These are phyloP conservation scores for Tephrocybe sp. DNA, from an alignment of 768 basidiomycete genomes.

Conservation along the genomic window DNA sequence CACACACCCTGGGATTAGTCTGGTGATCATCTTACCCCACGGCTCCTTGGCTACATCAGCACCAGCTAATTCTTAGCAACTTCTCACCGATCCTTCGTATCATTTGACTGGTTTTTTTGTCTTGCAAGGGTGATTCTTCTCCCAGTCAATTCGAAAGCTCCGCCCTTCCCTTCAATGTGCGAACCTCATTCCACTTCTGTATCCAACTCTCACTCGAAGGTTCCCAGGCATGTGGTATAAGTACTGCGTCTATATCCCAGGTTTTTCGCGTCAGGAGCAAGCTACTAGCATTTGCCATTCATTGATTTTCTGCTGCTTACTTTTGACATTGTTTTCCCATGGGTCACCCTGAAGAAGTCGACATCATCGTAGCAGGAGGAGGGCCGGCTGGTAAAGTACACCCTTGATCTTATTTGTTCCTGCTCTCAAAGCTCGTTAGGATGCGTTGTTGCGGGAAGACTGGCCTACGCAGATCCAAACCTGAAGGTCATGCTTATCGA, in stretches of 20 bases:
- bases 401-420: not conserved
- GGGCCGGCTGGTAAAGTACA: constrained; percentile 59
- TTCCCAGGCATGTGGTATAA: not conserved
- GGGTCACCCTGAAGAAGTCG: constrained; percentile 68
- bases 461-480: constrained; percentile 70
- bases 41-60: not conserved
- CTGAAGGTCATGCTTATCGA: constrained; percentile 76
- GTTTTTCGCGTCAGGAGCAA: not conserved
- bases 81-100: not conserved
- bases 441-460: constrained; percentile 65
- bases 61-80: not conserved
- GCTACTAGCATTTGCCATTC: no score
- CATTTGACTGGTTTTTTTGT: not conserved
- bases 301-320: not conserved
- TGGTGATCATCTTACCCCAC: not conserved
- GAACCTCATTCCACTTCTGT: not conserved
- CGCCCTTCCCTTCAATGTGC: not conserved
- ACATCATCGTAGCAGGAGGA: constrained; percentile 68
- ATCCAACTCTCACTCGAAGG: not conserved
- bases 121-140: not conserved
- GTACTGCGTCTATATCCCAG: not conserved
- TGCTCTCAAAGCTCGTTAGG: constrained; percentile 28
- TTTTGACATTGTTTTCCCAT: constrained; percentile 19
- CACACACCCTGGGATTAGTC: not conserved
- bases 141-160: not conserved